Conservation (phyloP, 1,284 basidiomycete species). For the Ustilago sp. region DNA sequence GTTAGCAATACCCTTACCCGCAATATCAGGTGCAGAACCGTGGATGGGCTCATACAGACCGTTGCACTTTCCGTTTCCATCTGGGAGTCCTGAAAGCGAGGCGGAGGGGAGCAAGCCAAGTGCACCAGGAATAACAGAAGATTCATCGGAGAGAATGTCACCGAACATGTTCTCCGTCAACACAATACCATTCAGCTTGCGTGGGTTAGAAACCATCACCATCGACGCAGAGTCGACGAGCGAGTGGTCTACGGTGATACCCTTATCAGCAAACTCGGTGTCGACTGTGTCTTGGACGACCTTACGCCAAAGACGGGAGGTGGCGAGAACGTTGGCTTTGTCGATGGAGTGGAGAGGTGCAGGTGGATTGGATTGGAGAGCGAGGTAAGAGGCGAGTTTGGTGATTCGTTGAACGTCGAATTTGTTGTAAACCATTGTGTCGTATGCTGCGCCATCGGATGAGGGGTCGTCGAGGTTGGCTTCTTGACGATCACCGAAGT, state of each 20-base stretch:
- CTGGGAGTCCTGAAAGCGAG: conserved; percentile 90
- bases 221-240: conserved; percentile 97
- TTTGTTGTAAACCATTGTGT: conserved; percentile 87
- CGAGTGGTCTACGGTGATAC: conserved; percentile 73
- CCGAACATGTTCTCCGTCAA: conserved; percentile 69
- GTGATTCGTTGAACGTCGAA: conserved; percentile 94
- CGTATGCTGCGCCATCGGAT: conserved; percentile 63
- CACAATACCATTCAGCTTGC: conserved; percentile 90
- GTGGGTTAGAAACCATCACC: conserved; percentile 91
- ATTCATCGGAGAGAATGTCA: conserved; percentile 89
- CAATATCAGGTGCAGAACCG: conserved; percentile 87
- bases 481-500: conserved; percentile 92
- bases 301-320: conserved; percentile 92
- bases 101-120: conserved; percentile 95
- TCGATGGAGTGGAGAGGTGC: conserved; percentile 92
- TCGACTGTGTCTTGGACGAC: conserved; percentile 67
- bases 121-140: conserved; percentile 96
- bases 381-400: conserved; percentile 92
- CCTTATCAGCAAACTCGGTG: conserved; percentile 56
- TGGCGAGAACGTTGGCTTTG: conserved; percentile 98
- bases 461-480: conserved; percentile 71
- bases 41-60: conserved; percentile 95
- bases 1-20: conserved; percentile 93
- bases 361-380: conserved; percentile 82
- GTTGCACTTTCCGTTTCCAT: conserved; percentile 76